phyloP scores from a whole-genome alignment of 345 rosid species.

The Arabidopsis thaliana region TAIR10.1 NC_003076.8:8984501-8985000 shows the following conservation, averaged over 20 bases:
- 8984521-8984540: no score
- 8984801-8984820: no score
- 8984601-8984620: no score
- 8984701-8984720: neutral
- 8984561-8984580: no score
- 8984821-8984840: neutral
- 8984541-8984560: no score
- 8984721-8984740: constrained; percentile 1
- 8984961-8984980: neutral
- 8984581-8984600: no score
- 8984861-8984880: neutral
- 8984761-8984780: neutral
- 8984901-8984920: neutral
- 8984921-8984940: constrained; percentile 6
- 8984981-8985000: constrained; percentile 20
- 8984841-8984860: neutral
- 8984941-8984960: constrained; percentile 21
- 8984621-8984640: no score
- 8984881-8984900: constrained; percentile 7
- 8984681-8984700: constrained; percentile 1
- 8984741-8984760: neutral
- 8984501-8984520: no score
- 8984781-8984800: no score
- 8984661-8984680: neutral
- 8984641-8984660: no score